Conservation (phyloP, 305 asterid species). For the Plantago coronopus region DNA sequence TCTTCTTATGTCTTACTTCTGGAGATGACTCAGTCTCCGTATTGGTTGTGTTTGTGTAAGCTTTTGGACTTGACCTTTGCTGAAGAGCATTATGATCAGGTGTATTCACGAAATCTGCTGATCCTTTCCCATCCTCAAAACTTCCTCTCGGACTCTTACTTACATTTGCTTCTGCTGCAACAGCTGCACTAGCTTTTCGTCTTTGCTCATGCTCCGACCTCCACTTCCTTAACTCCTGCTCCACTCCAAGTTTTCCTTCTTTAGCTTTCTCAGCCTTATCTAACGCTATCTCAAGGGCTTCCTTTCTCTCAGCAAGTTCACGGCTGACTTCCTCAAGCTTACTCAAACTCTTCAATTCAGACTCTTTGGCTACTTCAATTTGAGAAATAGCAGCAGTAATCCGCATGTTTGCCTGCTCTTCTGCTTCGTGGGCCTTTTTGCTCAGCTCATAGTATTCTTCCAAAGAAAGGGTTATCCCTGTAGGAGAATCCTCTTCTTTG, state of each 20-base stretch:
- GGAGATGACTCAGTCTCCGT: conserved; percentile 46
- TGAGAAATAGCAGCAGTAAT: conserved; percentile 57
- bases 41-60: conserved; percentile 33
- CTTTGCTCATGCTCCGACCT: conserved; percentile 66
- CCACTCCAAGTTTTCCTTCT: conserved; percentile 67
- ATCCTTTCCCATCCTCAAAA: conserved; percentile 38
- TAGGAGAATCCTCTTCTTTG: conserved; percentile 37
- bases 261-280: conserved; percentile 64
- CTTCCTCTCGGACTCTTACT: conserved; percentile 36
- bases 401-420: conserved; percentile 68
- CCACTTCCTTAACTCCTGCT: conserved; percentile 77
- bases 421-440: conserved; percentile 82
- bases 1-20: conserved; percentile 45
- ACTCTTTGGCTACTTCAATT: conserved; percentile 70
- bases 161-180: conserved; percentile 15
- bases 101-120: conserved; percentile 25
- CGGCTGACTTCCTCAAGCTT: conserved; percentile 59
- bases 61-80: conserved; percentile 42
- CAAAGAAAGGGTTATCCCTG: conserved; percentile 55
- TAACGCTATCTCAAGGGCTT: conserved; percentile 49
- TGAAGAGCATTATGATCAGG: conserved; percentile 32
- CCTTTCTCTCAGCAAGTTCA: conserved; percentile 44
- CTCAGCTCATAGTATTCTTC: conserved; percentile 83
- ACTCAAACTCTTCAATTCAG: conserved; percentile 50
- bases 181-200: conserved; percentile 44